phyloP scores from a whole-genome alignment of 306 rosid species.

The Cucumis hystrix region DNA sequence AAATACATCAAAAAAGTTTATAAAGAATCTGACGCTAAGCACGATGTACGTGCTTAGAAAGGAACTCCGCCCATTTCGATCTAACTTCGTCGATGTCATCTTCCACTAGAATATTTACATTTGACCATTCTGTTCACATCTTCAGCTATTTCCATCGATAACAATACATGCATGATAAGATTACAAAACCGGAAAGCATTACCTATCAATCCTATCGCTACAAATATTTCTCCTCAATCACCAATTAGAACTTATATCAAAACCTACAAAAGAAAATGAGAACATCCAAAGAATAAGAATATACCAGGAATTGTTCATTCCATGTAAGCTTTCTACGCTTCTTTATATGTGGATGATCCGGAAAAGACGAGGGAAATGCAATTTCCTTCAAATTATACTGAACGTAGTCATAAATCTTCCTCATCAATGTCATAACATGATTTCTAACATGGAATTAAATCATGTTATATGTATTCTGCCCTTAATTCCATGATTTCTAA shows the following conservation, averaged over 20 bases:
- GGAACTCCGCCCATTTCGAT: no score
- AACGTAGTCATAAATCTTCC: slow-evolving; percentile 51
- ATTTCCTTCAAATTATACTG: slow-evolving; percentile 82
- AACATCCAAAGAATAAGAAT: background rate
- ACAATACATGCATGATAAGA: background rate
- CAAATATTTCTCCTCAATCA: background rate
- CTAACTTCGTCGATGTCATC: no score
- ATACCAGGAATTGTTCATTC: slow-evolving; percentile 51
- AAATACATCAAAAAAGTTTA: no score
- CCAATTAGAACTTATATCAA: slow-evolving; percentile 1
- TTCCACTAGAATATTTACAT: background rate
- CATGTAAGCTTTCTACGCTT: slow-evolving; percentile 63
- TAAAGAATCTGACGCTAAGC: no score
- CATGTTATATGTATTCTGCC: no score
- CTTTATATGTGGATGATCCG: slow-evolving; percentile 64
- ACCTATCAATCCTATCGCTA: background rate
- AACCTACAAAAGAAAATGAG: background rate
- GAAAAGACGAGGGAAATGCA: slow-evolving; percentile 78
- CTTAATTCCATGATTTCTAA: no score
- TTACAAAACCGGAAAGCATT: background rate
- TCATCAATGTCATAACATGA: no score
- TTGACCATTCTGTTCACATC: background rate
- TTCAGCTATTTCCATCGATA: background rate
- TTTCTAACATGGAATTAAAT: no score
- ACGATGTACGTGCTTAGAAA: no score